Evolutionary conservation across 768 basidiomycete species (phyloP).

Genomic region (Tubosaeta brunneosetosa): DNA sequence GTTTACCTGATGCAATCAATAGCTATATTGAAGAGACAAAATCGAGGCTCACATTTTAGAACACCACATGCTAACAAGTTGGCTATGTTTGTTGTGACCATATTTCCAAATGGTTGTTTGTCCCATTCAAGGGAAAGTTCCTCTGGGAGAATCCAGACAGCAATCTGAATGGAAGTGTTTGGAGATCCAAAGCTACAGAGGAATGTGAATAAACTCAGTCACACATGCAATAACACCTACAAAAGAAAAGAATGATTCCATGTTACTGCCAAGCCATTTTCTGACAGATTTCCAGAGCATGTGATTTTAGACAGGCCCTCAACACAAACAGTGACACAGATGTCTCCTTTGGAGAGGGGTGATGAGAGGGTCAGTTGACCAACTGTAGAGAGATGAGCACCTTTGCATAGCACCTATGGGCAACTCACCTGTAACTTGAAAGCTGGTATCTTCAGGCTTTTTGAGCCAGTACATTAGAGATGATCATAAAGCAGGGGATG

Average conservation of each 20-base stretch:
- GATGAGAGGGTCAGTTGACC: no score
- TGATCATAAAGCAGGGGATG: no score
- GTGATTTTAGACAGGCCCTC: neutral
- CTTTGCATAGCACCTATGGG: no score
- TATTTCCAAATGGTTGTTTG: neutral
- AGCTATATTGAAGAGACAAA: neutral
- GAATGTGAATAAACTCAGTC: neutral
- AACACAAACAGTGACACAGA: neutral
- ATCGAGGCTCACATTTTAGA: neutral
- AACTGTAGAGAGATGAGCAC: no score
- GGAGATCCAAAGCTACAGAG: neutral
- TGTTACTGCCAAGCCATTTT: neutral
- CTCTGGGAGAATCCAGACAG: neutral
- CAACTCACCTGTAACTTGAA: no score
- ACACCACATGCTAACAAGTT: neutral
- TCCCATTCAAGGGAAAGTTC: neutral
- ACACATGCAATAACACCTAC: neutral
- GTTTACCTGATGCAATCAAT: neutral
- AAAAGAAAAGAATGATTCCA: slow-evolving; percentile 1
- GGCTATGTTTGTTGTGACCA: neutral
- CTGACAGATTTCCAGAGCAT: neutral
- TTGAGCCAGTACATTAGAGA: no score
- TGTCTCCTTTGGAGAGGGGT: neutral
- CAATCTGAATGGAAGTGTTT: neutral
- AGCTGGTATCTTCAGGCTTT: no score